These are phyloP conservation scores for Parsonsia alboflavescens DNA, from an alignment of 257 asterid species.

Conservation along the genomic window DNA sequence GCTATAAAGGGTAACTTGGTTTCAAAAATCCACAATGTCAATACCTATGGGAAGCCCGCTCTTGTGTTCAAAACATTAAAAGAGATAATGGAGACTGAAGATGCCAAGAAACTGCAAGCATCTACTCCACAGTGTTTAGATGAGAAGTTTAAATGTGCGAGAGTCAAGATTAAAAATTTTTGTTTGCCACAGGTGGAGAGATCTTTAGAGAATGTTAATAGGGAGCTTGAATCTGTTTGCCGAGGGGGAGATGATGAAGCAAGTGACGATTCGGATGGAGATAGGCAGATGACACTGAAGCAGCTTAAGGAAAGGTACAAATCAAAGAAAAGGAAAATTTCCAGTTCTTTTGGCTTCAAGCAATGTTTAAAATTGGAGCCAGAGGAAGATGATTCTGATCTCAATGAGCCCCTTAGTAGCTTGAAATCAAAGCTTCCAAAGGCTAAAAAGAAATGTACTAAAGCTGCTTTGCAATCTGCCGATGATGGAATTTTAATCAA, in stretches of 20 bases:
- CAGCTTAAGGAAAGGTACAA: conserved; percentile 43
- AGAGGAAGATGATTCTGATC: conserved; percentile 52
- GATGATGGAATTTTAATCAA: conserved; percentile 21
- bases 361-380: conserved; percentile 20
- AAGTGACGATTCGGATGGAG: conserved; percentile 5
- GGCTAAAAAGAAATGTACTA: conserved; percentile 34
- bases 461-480: conserved; percentile 18
- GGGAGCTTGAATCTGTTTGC: conserved; percentile 18
- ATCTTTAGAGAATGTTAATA: conserved; percentile 29
- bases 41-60: conserved; percentile 38
- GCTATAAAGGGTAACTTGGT: conserved; percentile 41
- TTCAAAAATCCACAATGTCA: conserved; percentile 32
- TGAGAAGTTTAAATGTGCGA: conserved; percentile 3
- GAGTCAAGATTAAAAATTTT: conserved; percentile 26
- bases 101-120: conserved; percentile 22
- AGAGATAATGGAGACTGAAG: conserved; percentile 42
- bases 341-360: conserved; percentile 13
- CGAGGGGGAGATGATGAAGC: conserved; percentile 21
- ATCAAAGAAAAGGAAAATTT: conserved; percentile 53
- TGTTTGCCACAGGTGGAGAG: conserved; percentile 33
- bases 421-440: conserved; percentile 43
- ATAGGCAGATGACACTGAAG: conserved; percentile 46
- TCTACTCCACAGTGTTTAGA: conserved; percentile 11
- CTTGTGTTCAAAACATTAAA: conserved; percentile 33
- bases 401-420: conserved; percentile 44